A percentile compares a stretch with the other conserved stretches of the same genome.
phyloP scores from a whole-genome alignment of 2,329 filamentous ascomycete species.

The Colletotrichum lindemuthianum region DNA sequence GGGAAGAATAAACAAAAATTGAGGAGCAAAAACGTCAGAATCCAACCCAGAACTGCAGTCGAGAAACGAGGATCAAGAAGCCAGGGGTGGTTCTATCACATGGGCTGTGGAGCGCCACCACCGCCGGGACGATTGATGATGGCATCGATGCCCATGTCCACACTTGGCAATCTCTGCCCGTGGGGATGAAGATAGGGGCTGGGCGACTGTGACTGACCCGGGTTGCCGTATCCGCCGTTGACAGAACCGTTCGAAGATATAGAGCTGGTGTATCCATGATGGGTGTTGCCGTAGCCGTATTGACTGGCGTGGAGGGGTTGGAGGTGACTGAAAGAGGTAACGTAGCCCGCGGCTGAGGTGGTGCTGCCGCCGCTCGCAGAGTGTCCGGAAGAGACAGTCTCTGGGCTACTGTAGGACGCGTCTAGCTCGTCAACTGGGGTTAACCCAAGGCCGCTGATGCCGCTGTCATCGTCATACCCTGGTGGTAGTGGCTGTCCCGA shows the following conservation, averaged over 20 bases:
- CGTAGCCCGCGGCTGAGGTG: conserved; percentile 44
- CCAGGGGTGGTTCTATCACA: conserved; percentile 16
- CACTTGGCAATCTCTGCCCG: conserved; percentile 61
- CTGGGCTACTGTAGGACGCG: conserved; percentile 65
- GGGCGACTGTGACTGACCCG: conserved; percentile 40
- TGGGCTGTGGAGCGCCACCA: conserved; percentile 37
- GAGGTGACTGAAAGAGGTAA: conserved; percentile 42
- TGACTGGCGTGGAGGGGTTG: conserved; percentile 38
- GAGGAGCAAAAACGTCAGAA: conserved; percentile 23
- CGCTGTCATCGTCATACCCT: conserved; percentile 76
- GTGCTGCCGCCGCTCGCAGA: conserved; percentile 51
- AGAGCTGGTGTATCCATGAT: conserved; percentile 63
- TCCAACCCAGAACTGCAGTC: conserved; percentile 1
- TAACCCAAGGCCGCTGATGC: conserved; percentile 70
- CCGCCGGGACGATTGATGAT: conserved; percentile 64
- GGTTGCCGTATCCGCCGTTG: conserved; percentile 44
- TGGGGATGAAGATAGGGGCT: conserved; percentile 41
- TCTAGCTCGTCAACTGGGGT: conserved; percentile 69
- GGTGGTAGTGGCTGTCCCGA: conserved; percentile 51
- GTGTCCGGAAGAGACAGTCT: conserved; percentile 57
- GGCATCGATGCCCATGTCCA: conserved; percentile 70
- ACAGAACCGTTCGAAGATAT: conserved; percentile 58
- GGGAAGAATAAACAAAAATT: not conserved
- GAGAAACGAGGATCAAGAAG: not conserved
- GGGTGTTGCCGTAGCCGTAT: conserved; percentile 42